These are phyloP conservation scores for Umbilicus rupestris DNA, from an alignment of 164 flowering plant species.

Conservation along the genomic window DNA sequence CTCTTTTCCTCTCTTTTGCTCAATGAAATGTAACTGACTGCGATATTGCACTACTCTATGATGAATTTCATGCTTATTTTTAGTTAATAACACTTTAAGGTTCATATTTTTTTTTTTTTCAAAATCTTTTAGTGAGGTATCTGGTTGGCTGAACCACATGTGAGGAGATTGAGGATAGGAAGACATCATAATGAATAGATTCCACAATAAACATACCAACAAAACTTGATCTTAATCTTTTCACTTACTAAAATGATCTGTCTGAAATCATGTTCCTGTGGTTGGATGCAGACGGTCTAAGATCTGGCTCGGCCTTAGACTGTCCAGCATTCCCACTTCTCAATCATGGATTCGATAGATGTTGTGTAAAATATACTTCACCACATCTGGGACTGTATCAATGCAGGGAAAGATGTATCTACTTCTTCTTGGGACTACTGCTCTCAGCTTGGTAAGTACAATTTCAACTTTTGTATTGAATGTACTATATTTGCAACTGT, in stretches of 20 bases:
- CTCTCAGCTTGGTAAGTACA: slow-evolving; percentile 75
- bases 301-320: too few relatives aligned
- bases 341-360: neutral
- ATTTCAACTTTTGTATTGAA: slow-evolving; percentile 5
- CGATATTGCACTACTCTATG: neutral
- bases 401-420: slow-evolving; percentile 92
- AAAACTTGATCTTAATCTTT: too few relatives aligned
- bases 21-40: neutral
- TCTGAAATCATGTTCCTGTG: too few relatives aligned
- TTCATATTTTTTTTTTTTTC: neutral
- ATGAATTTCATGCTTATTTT: neutral
- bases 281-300: too few relatives aligned
- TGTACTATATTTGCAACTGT: neutral
- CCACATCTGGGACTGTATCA: neutral
- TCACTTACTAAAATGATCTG: too few relatives aligned
- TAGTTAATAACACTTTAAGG: neutral
- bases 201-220: too few relatives aligned
- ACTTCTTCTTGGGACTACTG: slow-evolving; percentile 96
- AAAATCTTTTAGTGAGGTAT: neutral
- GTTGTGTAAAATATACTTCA: neutral
- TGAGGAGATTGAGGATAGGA: too few relatives aligned
- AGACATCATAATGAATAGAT: too few relatives aligned
- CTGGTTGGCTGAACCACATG: too few relatives aligned
- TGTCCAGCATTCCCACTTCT: too few relatives aligned
- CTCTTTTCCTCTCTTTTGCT: slow-evolving; percentile 18